These are phyloP conservation scores for Teunomyces stri DNA, from an alignment of 805 yeast species.

Conservation along the genomic window DNA sequence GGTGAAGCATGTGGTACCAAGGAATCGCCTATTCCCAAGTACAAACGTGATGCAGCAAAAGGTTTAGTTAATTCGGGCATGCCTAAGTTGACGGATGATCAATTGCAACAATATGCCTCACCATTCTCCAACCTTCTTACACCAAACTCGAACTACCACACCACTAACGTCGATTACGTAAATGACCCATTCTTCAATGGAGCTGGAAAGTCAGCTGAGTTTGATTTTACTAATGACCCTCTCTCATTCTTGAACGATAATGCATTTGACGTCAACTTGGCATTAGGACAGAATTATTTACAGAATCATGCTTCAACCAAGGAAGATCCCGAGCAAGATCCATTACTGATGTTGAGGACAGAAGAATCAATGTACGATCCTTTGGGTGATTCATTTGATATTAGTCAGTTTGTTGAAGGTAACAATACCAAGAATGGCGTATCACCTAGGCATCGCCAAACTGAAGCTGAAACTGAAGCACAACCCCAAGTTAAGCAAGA, in stretches of 20 bases:
- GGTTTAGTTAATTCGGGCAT: conserved; percentile 1
- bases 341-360: conserved; percentile 44
- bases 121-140: conserved; percentile 22
- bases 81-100: conserved; percentile 3
- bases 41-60: conserved; percentile 14
- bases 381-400: conserved; percentile 37
- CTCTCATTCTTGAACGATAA: conserved; percentile 47
- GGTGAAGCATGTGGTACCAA: conserved; percentile 81
- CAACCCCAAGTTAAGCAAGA: conserved; percentile 17
- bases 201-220: conserved; percentile 4
- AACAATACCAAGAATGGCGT: not conserved
- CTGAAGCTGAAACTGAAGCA: not conserved
- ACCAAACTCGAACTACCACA: conserved; percentile 15
- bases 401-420: conserved; percentile 37
- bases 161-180: conserved; percentile 18
- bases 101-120: conserved; percentile 11
- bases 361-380: conserved; percentile 62
- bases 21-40: conserved; percentile 62
- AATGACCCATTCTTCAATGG: conserved; percentile 17
- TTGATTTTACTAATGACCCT: conserved; percentile 30
- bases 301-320: not conserved
- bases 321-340: conserved; percentile 24
- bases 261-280: conserved; percentile 53
- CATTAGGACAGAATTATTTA: conserved; percentile 28
- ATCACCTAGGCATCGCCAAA: not conserved